Evolutionary conservation across 1,284 basidiomycete species (phyloP).

Genomic region (Ganoderma sinense): DNA sequence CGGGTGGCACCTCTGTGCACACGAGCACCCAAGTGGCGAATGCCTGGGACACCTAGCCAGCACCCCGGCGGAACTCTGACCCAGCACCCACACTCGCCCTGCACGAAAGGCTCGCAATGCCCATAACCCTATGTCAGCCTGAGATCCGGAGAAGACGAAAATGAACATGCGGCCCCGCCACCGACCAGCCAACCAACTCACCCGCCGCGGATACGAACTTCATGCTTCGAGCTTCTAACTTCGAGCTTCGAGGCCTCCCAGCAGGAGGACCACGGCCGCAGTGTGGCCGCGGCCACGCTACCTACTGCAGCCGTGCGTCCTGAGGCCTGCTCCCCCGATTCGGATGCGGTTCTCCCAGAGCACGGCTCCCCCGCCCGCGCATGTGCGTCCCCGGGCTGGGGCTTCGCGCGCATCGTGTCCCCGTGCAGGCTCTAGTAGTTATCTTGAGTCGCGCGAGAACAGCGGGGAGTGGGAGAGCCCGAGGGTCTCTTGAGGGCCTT

Average conservation of each 20-base stretch:
- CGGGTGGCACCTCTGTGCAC: constrained; percentile 2
- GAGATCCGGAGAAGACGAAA: not conserved
- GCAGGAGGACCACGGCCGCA: not conserved
- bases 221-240: not conserved
- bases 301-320: constrained; percentile 1
- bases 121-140: constrained; percentile 4
- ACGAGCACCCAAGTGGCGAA: not conserved
- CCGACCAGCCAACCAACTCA: not conserved
- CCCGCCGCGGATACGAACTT: not conserved
- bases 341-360: not conserved
- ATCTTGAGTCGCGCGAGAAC: constrained; percentile 2
- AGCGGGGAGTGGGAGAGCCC: not conserved
- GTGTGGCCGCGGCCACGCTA: constrained; percentile 5
- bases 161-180: not conserved
- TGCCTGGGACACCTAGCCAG: not conserved
- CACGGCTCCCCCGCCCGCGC: not conserved
- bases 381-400: not conserved
- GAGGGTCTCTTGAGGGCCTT: not conserved
- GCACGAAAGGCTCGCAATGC: not conserved
- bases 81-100: not conserved
- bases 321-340: not conserved
- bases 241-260: not conserved
- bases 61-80: not conserved
- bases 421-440: not conserved
- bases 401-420: constrained; percentile 12